Conservation (phyloP, 192 early-diverging fungal species). For the Chytriomyces sp. region DNA sequence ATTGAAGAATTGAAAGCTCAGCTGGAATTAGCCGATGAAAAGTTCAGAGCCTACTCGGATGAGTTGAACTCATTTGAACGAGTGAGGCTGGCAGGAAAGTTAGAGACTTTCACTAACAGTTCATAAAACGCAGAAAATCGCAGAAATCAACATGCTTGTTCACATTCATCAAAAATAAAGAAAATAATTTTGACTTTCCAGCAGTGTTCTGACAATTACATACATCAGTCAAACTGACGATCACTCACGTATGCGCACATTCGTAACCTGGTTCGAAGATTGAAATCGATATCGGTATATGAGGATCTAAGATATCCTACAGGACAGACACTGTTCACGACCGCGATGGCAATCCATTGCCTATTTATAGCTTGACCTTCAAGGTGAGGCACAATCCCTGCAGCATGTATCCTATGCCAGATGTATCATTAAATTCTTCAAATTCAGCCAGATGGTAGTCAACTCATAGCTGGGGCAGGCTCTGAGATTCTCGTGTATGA, state of each 20-base stretch:
- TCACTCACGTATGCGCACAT: conserved; percentile 17
- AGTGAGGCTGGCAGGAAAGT: no score
- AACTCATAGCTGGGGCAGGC: conserved; percentile 53
- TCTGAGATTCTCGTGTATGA: conserved; percentile 59
- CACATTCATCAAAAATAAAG: background rate
- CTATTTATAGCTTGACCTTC: conserved; percentile 57
- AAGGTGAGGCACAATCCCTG: conserved; percentile 7
- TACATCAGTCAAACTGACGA: no score
- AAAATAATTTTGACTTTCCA: background rate
- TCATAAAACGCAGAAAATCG: background rate
- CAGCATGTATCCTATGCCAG: background rate
- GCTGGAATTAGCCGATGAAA: conserved; percentile 1
- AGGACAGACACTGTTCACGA: conserved; percentile 46
- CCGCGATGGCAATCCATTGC: conserved; percentile 44
- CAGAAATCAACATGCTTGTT: background rate
- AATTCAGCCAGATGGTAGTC: conserved; percentile 42
- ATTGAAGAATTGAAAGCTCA: conserved; percentile 7
- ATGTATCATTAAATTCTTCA: background rate
- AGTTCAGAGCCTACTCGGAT: conserved; percentile 4
- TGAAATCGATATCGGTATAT: no score
- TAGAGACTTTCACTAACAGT: no score
- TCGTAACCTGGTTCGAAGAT: conserved; percentile 24
- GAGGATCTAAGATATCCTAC: background rate
- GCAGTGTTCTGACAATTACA: no score
- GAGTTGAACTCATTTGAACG: conserved; percentile 7